These are phyloP conservation scores for Alloteropsis angusta DNA, from an alignment of 202 grass and related monocot genomes.

Conservation along the genomic window DNA sequence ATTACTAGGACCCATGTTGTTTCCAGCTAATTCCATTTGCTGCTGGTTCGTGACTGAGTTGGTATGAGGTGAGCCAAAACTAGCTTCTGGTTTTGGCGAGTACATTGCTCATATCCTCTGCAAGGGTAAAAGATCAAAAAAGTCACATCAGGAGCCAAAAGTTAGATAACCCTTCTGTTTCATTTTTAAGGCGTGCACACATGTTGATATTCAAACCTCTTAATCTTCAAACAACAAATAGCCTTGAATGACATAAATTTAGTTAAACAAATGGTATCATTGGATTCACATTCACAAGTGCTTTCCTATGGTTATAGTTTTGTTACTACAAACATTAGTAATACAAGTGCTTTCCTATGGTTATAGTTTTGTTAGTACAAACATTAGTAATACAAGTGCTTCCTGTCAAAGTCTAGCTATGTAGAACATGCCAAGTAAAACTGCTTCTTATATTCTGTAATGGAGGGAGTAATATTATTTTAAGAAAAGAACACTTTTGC, in stretches of 20 bases:
- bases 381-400: background rate
- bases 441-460: background rate
- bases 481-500: background rate
- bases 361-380: background rate
- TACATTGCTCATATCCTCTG: conserved; percentile 47
- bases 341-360: background rate
- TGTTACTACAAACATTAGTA: background rate
- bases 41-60: conserved; percentile 18
- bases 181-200: background rate
- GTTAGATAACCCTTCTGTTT: background rate
- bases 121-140: background rate
- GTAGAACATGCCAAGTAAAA: background rate
- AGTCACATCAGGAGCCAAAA: background rate
- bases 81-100: conserved; percentile 34
- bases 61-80: conserved; percentile 28
- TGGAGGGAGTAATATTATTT: background rate
- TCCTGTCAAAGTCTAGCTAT: background rate
- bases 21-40: conserved; percentile 36
- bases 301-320: background rate
- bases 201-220: background rate
- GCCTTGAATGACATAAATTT: background rate
- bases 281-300: background rate
- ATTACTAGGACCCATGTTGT: conserved; percentile 29
- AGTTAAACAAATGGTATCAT: background rate
- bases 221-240: background rate